phyloP scores from a whole-genome alignment of 148 eudicot genomes.

The Agrostemma githago region DNA sequence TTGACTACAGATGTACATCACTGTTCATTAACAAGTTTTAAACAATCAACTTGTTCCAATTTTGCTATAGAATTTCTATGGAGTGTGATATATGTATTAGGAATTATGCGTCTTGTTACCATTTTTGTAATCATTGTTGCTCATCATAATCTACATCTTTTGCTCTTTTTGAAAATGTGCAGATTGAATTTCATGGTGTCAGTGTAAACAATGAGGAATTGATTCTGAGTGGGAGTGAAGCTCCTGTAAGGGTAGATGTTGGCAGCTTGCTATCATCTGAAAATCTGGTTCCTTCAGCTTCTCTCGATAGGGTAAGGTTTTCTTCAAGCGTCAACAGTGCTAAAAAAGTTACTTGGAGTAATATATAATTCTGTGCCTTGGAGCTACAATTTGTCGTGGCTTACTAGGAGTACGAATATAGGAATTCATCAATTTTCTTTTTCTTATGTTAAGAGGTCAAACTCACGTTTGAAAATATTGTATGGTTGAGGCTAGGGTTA shows the following conservation, averaged over 20 bases:
- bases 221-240: conserved; percentile 83
- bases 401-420: background rate
- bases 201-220: conserved; percentile 69
- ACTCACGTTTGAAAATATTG: background rate
- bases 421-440: background rate
- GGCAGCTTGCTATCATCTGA: conserved; percentile 76
- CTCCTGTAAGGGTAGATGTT: conserved; percentile 74
- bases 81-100: background rate
- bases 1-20: background rate
- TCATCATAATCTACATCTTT: background rate
- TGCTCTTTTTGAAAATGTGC: conserved; percentile 2
- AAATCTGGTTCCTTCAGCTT: conserved; percentile 73
- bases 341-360: background rate
- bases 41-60: background rate
- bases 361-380: background rate
- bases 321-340: background rate
- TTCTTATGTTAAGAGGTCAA: background rate
- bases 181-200: conserved; percentile 93
- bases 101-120: background rate
- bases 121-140: background rate
- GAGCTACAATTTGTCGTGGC: background rate
- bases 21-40: background rate
- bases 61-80: too few species aligned
- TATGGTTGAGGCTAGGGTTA: background rate
- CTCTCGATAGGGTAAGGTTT: conserved; percentile 56